Conservation (phyloP, 2,329 filamentous ascomycete species). For the Sarocladium brachiariae region DNA sequence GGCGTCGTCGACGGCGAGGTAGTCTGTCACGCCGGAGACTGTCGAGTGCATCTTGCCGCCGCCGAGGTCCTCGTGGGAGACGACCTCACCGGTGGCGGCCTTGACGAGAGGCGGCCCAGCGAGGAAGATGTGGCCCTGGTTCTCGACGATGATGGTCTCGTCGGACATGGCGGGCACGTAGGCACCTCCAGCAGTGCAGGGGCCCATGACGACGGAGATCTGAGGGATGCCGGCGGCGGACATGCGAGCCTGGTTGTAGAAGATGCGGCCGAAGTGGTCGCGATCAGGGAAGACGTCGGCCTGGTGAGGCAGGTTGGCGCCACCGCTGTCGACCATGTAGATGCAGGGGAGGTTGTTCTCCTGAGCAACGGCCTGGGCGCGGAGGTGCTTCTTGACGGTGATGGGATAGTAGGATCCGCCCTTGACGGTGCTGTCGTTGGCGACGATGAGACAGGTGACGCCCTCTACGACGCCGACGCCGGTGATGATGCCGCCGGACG, state of each 20-base stretch:
- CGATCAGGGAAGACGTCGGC: conserved; percentile 92
- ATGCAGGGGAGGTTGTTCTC: conserved; percentile 83
- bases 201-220: conserved; percentile 92
- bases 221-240: conserved; percentile 83
- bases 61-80: conserved; percentile 84
- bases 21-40: conserved; percentile 89
- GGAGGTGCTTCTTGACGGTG: conserved; percentile 94
- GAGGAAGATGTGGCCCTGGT: conserved; percentile 96
- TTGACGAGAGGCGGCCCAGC: conserved; percentile 92
- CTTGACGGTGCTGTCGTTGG: conserved; percentile 96
- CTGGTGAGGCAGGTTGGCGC: conserved; percentile 91
- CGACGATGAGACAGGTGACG: conserved; percentile 86
- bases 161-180: conserved; percentile 98
- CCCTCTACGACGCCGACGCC: conserved; percentile 87
- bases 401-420: conserved; percentile 96
- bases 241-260: conserved; percentile 97
- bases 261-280: conserved; percentile 94
- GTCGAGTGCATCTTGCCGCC: conserved; percentile 86
- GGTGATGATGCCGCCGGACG: conserved; percentile 85
- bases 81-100: conserved; percentile 88
- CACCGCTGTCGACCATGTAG: conserved; percentile 93
- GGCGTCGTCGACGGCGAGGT: conserved; percentile 87
- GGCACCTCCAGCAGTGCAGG: conserved; percentile 90
- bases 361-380: conserved; percentile 82
- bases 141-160: conserved; percentile 91